Evolutionary conservation across 495 filamentous ascomycete genomes (phyloP).

Genomic region (Clavariopsis aquatica): DNA sequence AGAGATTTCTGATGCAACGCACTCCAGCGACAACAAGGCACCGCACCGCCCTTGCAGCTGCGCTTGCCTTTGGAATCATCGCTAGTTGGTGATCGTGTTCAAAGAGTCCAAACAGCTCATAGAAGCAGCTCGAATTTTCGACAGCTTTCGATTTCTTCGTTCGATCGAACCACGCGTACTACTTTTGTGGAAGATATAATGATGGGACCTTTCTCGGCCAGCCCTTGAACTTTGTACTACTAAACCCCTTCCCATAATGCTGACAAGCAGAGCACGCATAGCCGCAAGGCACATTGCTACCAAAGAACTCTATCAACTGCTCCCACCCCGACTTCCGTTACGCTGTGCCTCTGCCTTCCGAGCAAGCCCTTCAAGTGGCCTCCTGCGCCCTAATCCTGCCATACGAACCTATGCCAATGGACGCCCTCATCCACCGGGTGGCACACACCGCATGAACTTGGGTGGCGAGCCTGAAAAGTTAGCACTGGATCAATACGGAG

Average conservation of each 20-base stretch:
- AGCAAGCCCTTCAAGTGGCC: not conserved
- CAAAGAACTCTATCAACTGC: conserved; percentile 33
- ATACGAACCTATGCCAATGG: conserved; percentile 72
- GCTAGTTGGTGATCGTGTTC: not conserved
- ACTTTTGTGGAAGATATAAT: conserved; percentile 11
- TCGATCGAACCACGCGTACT: not conserved
- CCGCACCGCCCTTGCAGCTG: not conserved
- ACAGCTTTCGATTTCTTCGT: not conserved
- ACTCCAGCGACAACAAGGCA: not conserved
- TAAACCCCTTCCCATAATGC: conserved; percentile 27
- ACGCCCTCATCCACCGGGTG: conserved; percentile 81
- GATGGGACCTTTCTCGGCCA: not conserved
- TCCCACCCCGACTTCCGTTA: conserved; percentile 7
- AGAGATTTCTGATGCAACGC: not conserved
- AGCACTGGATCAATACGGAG: conserved; percentile 84
- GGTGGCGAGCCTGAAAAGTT: conserved; percentile 74
- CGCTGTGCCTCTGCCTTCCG: not conserved
- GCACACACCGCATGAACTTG: conserved; percentile 89
- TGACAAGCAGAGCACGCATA: conserved; percentile 35
- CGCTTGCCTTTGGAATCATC: not conserved
- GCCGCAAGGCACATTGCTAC: conserved; percentile 37
- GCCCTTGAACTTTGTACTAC: not conserved
- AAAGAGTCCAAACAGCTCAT: not conserved
- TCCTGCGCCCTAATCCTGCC: conserved; percentile 15
- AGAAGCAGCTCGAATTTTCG: conserved; percentile 35